phyloP scores from a whole-genome alignment of 2,329 filamentous ascomycete genomes.

The Aspergillus spinulosporus region DNA sequence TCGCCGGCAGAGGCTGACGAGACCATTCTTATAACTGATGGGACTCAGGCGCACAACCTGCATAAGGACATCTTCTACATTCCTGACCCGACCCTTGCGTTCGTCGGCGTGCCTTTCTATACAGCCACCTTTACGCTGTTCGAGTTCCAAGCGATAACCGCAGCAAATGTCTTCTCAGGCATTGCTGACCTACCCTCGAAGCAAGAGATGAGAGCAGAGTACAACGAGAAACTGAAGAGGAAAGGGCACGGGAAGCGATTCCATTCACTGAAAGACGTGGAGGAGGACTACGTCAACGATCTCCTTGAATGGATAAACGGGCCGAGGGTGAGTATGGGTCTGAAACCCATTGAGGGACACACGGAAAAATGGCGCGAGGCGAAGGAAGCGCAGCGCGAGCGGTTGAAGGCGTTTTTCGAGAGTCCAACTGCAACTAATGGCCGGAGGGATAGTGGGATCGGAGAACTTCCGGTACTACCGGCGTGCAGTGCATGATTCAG shows the following conservation, averaged over 20 bases:
- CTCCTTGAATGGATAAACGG: constrained; percentile 40
- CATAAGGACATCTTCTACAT: constrained; percentile 74
- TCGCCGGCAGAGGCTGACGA: constrained; percentile 52
- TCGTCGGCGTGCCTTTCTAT: constrained; percentile 66
- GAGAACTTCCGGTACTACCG: constrained; percentile 13
- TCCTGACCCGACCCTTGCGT: constrained; percentile 62
- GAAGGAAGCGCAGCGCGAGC: constrained; percentile 28
- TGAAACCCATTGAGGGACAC: constrained; percentile 33
- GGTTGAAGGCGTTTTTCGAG: constrained; percentile 21
- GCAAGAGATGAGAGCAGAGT: constrained; percentile 41
- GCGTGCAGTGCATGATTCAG: constrained; percentile 6
- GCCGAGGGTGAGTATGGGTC: constrained; percentile 18
- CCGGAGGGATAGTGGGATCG: constrained; percentile 19
- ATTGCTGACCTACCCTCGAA: constrained; percentile 49
- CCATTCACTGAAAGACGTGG: constrained; percentile 39
- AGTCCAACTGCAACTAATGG: neutral
- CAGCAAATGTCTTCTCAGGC: constrained; percentile 59
- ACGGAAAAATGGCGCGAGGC: constrained; percentile 32
- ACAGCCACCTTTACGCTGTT: constrained; percentile 69
- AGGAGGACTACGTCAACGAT: constrained; percentile 37
- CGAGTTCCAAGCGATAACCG: constrained; percentile 66
- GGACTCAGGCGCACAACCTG: constrained; percentile 64
- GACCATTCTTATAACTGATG: constrained; percentile 61
- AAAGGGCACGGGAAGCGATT: constrained; percentile 38
- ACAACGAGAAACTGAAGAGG: constrained; percentile 24